Evolutionary conservation across 2,329 filamentous ascomycete genomes (phyloP), one percentile per base, ranked within the genome.

Genomic region (Dothistroma pini): DNA sequence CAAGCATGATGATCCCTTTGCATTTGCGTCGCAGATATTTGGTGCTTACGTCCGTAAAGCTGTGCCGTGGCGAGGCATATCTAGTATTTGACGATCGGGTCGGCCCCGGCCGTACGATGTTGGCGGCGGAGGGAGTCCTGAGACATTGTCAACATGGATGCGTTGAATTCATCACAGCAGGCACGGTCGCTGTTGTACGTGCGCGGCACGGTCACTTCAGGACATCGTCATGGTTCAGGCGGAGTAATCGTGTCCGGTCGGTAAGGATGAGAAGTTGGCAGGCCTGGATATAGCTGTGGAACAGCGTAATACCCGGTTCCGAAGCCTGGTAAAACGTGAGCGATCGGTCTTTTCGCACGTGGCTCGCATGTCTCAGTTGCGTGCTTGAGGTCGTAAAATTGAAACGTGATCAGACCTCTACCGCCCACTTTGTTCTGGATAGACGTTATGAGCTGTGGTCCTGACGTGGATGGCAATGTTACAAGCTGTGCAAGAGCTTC

Each of bases 331-430:
- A 56, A 10, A 48, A 56, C 54, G 38, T 56, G 54, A 21, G 25
- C 54, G 48, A 55, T 55, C 54, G 31, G 9, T 32, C 21, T 12
- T 56, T 19, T 25, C 41, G 55, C 55, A 57, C 55, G 55, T 50
- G 47, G 55, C 31, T 29, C 2, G 53, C 55, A 35, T 35, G 55
- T 57, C 25, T 14, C 9, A 22, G 12, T 47, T 49, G 55, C 41
- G 31, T 50, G 41, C 55, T 25, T 48, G 41, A 48, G 41, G 11
- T 25, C 11, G 35, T n/a, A 25, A 32, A 44, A 12, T 3, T 57
- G 44, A 38, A 35, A 57, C 29, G 31, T 19, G 14, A 34, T 56
- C 21, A 4, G 22, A 22, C 41, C 6, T 19, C 11, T 6, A 31
- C 10, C 4, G n/a, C n/a, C 29, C 31, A 19, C 31, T n/a, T 32